These are phyloP conservation scores for Fraxinus dipetala DNA, from an alignment of 305 asterid species.

Conservation along the genomic window DNA sequence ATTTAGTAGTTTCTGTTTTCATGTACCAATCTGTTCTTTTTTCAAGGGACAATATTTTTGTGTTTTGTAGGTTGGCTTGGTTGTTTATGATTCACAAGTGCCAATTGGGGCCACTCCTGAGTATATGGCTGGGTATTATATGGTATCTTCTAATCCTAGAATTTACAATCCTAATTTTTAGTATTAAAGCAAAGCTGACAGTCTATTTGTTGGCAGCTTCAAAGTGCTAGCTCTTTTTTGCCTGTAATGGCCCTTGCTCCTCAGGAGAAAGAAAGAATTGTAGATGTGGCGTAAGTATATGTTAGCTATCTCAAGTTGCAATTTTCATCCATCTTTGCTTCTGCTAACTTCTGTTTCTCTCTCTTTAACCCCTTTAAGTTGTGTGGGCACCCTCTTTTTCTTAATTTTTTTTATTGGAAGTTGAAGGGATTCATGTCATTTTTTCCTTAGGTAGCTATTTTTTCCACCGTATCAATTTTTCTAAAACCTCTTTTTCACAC, in stretches of 20 bases:
- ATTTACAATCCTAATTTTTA: conserved; percentile 7
- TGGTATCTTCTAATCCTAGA: conserved; percentile 49
- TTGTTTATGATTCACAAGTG: conserved; percentile 90
- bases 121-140: conserved; percentile 96
- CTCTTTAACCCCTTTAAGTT: background rate
- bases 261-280: conserved; percentile 84
- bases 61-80: conserved; percentile 76
- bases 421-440: background rate
- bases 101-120: conserved; percentile 97
- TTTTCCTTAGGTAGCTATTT: too few species aligned
- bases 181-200: conserved; percentile 11
- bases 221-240: conserved; percentile 93
- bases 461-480: background rate
- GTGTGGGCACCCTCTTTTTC: background rate
- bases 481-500: background rate
- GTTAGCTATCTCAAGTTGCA: background rate
- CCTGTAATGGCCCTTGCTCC: conserved; percentile 99
- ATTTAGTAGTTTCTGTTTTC: background rate
- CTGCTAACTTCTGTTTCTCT: background rate
- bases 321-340: background rate
- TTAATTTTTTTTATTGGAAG: background rate
- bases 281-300: conserved; percentile 89
- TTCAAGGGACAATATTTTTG: too few species aligned
- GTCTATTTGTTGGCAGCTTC: conserved; percentile 51
- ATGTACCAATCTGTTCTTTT: too few species aligned